These are phyloP conservation scores for Vaccinium macrocarpon DNA, from an alignment of 148 eudicot genomes.

Conservation along the genomic window DNA sequence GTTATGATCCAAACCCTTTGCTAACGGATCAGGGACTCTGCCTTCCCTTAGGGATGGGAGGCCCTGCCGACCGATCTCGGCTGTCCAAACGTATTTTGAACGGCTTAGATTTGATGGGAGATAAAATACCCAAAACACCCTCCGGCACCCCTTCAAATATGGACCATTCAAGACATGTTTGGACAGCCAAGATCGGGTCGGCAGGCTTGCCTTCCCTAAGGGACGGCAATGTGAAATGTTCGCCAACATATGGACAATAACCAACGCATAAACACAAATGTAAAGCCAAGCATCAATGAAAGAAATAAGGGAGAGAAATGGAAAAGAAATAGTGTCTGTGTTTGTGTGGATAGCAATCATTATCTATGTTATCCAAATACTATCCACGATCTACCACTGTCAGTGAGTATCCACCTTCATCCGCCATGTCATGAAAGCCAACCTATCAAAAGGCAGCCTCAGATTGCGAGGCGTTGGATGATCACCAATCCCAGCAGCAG, in stretches of 20 bases:
- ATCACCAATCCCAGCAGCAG: constrained; percentile 28
- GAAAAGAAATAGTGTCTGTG: not conserved
- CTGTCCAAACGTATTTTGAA: no score
- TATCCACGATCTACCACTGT: not conserved
- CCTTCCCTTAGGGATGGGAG: no score
- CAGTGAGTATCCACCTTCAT: constrained; percentile 1
- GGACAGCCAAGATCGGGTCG: no score
- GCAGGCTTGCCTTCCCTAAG: no score
- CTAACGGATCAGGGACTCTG: not conserved
- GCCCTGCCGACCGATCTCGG: no score
- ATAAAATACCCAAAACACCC: no score
- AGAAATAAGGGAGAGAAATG: not conserved
- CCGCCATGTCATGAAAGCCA: constrained; percentile 21
- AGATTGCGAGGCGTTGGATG: constrained; percentile 29
- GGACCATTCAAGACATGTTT: no score
- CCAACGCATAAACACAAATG: not conserved
- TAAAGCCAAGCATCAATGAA: not conserved
- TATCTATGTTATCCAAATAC: not conserved
- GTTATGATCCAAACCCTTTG: not conserved
- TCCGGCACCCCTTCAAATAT: no score
- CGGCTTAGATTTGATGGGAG: no score
- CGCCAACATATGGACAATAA: not conserved
- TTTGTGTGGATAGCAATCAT: not conserved
- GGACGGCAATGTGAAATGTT: no score
- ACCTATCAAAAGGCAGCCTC: constrained; percentile 30